These are phyloP conservation scores for Diatrype stigma DNA, from an alignment of 2,329 filamentous ascomycete species.

Conservation along the genomic window DNA sequence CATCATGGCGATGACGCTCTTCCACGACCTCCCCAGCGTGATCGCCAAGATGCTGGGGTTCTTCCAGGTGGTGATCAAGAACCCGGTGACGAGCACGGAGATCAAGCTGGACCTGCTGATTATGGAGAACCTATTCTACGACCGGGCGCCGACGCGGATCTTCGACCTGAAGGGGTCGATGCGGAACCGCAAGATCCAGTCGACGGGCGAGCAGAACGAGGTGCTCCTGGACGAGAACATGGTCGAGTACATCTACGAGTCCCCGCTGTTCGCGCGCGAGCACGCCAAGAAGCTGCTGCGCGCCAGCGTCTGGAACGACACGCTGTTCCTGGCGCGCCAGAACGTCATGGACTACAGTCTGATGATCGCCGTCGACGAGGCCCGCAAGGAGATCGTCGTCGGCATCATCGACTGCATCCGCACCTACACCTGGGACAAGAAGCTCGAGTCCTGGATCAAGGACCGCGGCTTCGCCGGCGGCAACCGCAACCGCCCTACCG, in stretches of 20 bases:
- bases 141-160: conserved; percentile 81
- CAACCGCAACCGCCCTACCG: conserved; percentile 80
- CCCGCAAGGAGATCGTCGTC: conserved; percentile 84
- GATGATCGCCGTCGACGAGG: conserved; percentile 96
- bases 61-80: conserved; percentile 96
- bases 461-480: conserved; percentile 79
- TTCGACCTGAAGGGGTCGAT: conserved; percentile 98
- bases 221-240: conserved; percentile 97
- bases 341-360: conserved; percentile 99
- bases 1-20: conserved; percentile 94
- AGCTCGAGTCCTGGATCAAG: conserved; percentile 99
- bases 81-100: conserved; percentile 83
- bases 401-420: conserved; percentile 98
- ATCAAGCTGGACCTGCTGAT: conserved; percentile 91
- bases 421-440: conserved; percentile 99
- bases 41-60: conserved; percentile 99
- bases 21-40: conserved; percentile 90
- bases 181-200: conserved; percentile 96
- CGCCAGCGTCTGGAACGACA: conserved; percentile 95
- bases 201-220: conserved; percentile 92
- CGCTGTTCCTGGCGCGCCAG: conserved; percentile 86
- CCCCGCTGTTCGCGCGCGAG: conserved; percentile 88
- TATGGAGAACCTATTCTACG: conserved; percentile 98
- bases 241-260: conserved; percentile 98
- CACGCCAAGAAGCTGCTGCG: conserved; percentile 92